Conservation (phyloP, 2,329 filamentous ascomycete genomes). For the Rhynchosporium agropyri region DNA sequence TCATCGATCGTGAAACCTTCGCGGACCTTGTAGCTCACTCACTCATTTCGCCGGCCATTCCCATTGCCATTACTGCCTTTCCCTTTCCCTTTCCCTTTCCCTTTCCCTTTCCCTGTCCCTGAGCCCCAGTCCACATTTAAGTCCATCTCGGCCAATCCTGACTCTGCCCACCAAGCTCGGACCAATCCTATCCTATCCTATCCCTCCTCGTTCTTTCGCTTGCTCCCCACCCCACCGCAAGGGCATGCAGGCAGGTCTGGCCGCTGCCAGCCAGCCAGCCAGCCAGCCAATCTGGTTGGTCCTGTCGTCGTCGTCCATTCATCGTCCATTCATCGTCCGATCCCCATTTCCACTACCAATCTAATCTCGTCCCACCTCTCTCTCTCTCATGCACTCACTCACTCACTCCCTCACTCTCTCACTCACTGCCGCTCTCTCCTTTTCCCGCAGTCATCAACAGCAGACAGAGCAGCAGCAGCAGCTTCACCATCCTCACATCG, state of each 20-base stretch:
- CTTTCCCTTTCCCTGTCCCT: not conserved
- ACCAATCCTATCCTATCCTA: not conserved
- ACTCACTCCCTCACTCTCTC: no score
- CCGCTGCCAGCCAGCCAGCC: constrained; percentile 6
- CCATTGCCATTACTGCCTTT: not conserved
- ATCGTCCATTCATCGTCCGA: constrained; percentile 12
- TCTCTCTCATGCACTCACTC: constrained; percentile 12
- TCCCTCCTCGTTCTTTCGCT: no score
- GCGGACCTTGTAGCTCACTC: constrained; percentile 2
- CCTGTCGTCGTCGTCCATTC: not conserved
- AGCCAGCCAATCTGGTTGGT: not conserved
- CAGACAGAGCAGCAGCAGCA: constrained; percentile 29
- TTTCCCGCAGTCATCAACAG: no score
- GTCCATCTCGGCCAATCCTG: not conserved
- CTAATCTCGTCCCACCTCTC: constrained; percentile 25
- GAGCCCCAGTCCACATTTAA: not conserved
- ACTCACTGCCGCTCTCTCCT: no score
- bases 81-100: not conserved
- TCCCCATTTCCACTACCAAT: constrained; percentile 21
- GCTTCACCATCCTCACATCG: constrained; percentile 38
- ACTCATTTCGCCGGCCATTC: constrained; percentile 14
- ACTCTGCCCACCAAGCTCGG: constrained; percentile 1
- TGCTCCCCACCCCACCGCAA: no score
- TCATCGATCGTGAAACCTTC: constrained; percentile 7
- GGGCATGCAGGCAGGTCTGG: not conserved